Base-by-base conservation (phyloP, 257 asterid species). In the Penstemon barbatus region DNA sequence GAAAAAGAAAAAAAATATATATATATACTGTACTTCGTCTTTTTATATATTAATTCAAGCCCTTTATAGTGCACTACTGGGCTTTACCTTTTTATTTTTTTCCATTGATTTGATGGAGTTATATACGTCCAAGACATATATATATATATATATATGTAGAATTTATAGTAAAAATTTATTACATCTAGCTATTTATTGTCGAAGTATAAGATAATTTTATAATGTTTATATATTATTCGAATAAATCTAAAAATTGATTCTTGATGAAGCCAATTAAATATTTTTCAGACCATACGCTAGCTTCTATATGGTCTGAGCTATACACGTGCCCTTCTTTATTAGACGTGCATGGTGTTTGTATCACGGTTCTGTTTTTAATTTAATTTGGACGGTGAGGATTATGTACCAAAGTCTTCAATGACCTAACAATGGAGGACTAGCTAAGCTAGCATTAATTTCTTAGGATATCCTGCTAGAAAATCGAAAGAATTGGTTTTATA, bases 291-390 rank as follows among this genome's bases (percentile, higher is more conserved):
- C 3, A 18, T 57, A 49, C 25, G 57, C 48, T 45, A 54, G 63
- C 62, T 58, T 75, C 68, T 63, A 71, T 71, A 70, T 68, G 72
- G 54, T 68, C 73, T 71, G 72, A 77, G 75, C 68, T 54, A 57
- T 46, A 13, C 81, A 77, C 80, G 85, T 79, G 83, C 78, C 58
- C 43, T 53, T 37, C 44, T 52, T 6, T 15, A 48, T 48, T n/a
- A 48, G 13, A 48, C 10, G 10, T 48, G n/a, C n/a, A n/a, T n/a
- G 5, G 15, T 9, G 9, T 48, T 48, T 48, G 12, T 4, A 45
- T 45, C 44, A 40, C 33, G 33, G 33, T 25, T 25, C 33, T 25
- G 33, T 25, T 25, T 25, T 25, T 15, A 15, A 15, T 25, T 25
- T 15, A 15, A 15, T 15, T 15, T 25, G 33, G 33, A 25, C 33